phyloP scores from a whole-genome alignment of 768 basidiomycete genomes.

The Suillus variegatus region DNA sequence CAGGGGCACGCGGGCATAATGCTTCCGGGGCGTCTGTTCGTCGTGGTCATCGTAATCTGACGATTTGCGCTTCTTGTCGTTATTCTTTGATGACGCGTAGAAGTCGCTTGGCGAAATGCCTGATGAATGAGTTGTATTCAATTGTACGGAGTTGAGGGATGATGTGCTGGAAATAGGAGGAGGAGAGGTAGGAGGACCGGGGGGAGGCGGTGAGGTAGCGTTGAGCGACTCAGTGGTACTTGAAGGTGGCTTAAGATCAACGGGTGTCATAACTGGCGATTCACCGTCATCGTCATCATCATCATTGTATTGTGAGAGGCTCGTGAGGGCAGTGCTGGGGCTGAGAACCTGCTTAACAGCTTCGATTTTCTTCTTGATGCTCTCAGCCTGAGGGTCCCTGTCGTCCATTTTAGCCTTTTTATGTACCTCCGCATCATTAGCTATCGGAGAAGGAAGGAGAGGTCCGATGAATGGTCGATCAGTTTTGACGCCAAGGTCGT shows the following conservation, averaged over 20 bases:
- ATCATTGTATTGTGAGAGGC: constrained; percentile 44
- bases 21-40: constrained; percentile 22
- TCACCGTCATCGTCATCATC: constrained; percentile 37
- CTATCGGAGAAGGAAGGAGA: constrained; percentile 51
- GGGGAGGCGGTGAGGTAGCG: constrained; percentile 33
- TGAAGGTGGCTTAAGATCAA: constrained; percentile 20
- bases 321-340: constrained; percentile 37
- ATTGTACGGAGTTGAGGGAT: constrained; percentile 18
- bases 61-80: constrained; percentile 44
- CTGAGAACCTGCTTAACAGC: constrained; percentile 29
- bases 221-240: constrained; percentile 23
- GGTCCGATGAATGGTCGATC: constrained; percentile 64
- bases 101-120: constrained; percentile 37
- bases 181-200: constrained; percentile 34
- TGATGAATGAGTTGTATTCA: constrained; percentile 23
- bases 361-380: constrained; percentile 55
- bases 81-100: constrained; percentile 34
- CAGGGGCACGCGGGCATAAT: constrained; percentile 20
- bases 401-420: constrained; percentile 23
- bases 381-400: constrained; percentile 55
- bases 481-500: constrained; percentile 52
- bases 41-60: constrained; percentile 31
- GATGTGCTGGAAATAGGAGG: constrained; percentile 29
- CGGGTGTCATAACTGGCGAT: constrained; percentile 19
- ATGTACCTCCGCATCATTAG: constrained; percentile 20